Evolutionary conservation across 2,329 filamentous ascomycete species (phyloP), one percentile per base, ranked within the genome.

Genomic region (Chrysoporthe cubensis): DNA sequence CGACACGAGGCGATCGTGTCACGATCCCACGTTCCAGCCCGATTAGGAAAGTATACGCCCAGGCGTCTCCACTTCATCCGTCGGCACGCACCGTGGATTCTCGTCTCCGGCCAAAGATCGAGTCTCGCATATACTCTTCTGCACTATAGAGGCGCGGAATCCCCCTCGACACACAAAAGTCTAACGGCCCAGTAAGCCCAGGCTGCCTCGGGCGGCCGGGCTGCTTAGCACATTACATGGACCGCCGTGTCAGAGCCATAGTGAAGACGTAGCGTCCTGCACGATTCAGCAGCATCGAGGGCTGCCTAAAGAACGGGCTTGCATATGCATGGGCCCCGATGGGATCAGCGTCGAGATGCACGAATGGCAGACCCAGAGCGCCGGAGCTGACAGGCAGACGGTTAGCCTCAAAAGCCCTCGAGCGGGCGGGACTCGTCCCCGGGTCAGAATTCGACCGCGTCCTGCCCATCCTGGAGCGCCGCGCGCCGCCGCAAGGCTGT

Each of bases 1-100:
- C 26, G 32, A 32, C 50, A 54, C 50, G 50, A 54, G 50, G 50
- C 50, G 50, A 26, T 26, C 32, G 26, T 54, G 50, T 54, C 50
- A 26, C 50, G 37, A 40, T 6, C 21, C 21, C 50, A 54, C 50
- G 14, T 54, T 52, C 50, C 26, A 52, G 2, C 50, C 26, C 11
- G 32, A 16, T 16, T 7, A 14, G 21, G 50, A 54, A 54, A 54
- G 50, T 54, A 34, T 16, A 54, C 50, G 21, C 50, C 14, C 50
- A 14, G 32, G 21, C 26, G 13, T 54, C 50, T 54, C 50, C 50
- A 54, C 50, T 21, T 14, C 26, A 21, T 54, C 16, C 32, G 21
- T 54, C 26, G 21, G 50, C 7, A 48, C 13, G 32, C 50, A 54
- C 16, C 50, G 6, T 34, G 50, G 50, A 52, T 32, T 54, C 7